These are phyloP conservation scores for Dissophora globulifera DNA, from an alignment of 192 early-diverging fungal species.

Conservation along the genomic window DNA sequence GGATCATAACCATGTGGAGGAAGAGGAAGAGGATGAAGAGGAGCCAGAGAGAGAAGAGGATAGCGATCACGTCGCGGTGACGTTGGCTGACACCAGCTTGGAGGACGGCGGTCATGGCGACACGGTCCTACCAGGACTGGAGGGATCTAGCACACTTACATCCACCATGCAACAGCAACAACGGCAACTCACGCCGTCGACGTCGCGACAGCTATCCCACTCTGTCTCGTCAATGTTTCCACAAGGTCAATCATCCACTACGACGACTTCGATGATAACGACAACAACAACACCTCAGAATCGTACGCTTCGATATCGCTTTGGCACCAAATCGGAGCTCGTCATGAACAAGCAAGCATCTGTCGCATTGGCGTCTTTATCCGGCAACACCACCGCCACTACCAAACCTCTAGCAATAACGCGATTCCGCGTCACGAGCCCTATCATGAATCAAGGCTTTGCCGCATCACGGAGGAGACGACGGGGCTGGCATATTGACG, in stretches of 20 bases:
- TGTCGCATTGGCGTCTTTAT: no score
- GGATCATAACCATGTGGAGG: no score
- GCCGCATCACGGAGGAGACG: no score
- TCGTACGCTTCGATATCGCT: not conserved
- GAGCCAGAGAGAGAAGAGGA: no score
- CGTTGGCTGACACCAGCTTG: no score
- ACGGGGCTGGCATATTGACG: constrained; percentile 39
- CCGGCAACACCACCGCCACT: not conserved
- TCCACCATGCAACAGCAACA: no score
- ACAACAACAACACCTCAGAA: not conserved
- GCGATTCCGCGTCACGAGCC: not conserved
- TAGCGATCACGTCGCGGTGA: no score
- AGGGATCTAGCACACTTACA: no score
- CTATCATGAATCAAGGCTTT: constrained; percentile 24
- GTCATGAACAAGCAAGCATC: not conserved
- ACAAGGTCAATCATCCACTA: not conserved
- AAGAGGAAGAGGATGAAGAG: no score
- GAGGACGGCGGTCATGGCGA: no score
- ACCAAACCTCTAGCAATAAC: not conserved
- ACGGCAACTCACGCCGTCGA: no score
- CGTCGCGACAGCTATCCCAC: not conserved
- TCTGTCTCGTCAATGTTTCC: not conserved
- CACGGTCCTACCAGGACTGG: no score
- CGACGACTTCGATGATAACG: not conserved
- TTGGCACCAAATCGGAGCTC: constrained; percentile 9